These are phyloP conservation scores for Tolypocladium capitatum DNA, from an alignment of 2,329 filamentous ascomycete genomes.

Conservation along the genomic window DNA sequence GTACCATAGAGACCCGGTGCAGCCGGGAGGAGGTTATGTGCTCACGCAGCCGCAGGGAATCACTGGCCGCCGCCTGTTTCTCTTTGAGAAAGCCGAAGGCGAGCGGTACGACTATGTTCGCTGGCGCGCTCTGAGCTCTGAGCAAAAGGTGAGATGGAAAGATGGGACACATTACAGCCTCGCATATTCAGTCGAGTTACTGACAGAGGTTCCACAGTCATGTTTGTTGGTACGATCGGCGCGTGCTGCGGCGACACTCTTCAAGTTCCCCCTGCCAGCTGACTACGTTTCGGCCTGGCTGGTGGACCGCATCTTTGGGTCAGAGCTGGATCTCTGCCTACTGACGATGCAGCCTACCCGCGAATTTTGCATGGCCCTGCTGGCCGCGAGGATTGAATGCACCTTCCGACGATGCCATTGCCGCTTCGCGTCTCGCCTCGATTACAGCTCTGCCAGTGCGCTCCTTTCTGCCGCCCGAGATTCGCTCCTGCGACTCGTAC, in stretches of 20 bases:
- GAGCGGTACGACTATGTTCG: constrained; percentile 2
- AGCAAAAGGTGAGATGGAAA: constrained; percentile 2
- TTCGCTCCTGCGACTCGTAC: constrained; percentile 14
- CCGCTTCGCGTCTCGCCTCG: constrained; percentile 2
- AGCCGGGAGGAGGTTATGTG: neutral
- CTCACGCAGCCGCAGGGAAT: neutral
- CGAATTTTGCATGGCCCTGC: constrained; percentile 13
- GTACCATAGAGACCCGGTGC: constrained; percentile 3
- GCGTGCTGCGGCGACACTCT: constrained; percentile 8
- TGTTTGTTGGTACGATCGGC: constrained; percentile 8
- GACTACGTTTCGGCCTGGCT: constrained; percentile 4
- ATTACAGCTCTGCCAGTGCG: neutral
- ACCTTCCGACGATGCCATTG: constrained; percentile 8
- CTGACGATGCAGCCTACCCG: constrained; percentile 13
- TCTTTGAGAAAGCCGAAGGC: constrained; percentile 5
- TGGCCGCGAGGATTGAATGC: constrained; percentile 14
- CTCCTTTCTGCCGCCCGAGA: constrained; percentile 10
- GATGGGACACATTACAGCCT: neutral
- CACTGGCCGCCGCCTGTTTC: constrained; percentile 3
- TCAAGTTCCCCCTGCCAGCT: constrained; percentile 6
- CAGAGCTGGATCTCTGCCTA: neutral
- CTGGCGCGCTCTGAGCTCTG: constrained; percentile 1
- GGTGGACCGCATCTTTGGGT: constrained; percentile 3
- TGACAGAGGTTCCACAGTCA: neutral
- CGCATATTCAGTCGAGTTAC: neutral